These are phyloP conservation scores for Oryza coarctata DNA, from an alignment of 176 grass and related monocot species.

Conservation along the genomic window DNA sequence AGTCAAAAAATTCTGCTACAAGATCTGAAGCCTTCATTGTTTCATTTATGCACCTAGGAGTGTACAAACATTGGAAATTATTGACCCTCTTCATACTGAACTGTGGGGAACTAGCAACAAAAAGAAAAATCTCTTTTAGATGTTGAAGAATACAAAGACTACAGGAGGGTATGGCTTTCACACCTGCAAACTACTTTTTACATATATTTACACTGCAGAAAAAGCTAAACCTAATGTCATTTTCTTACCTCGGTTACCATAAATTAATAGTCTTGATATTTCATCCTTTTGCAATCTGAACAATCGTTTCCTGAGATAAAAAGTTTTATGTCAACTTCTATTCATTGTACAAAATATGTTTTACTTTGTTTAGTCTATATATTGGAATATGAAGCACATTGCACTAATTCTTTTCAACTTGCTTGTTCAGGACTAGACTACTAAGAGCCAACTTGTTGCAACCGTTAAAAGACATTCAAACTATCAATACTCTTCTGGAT, in stretches of 20 bases:
- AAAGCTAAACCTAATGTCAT: neutral
- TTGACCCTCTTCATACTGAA: conserved; percentile 89
- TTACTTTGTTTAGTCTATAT: conserved; percentile 6
- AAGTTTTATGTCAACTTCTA: conserved; percentile 5
- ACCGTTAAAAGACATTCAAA: conserved; percentile 87
- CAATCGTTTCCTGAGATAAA: neutral
- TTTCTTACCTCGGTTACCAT: conserved; percentile 6
- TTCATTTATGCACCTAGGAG: conserved; percentile 44
- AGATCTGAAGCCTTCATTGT: conserved; percentile 23
- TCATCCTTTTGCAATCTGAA: conserved; percentile 8
- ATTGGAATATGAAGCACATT: conserved; percentile 22
- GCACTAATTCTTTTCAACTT: conserved; percentile 20
- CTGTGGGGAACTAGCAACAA: conserved; percentile 78
- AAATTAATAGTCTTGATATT: conserved; percentile 19
- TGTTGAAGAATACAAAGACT: conserved; percentile 96
- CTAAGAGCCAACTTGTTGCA: conserved; percentile 94
- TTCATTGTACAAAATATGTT: neutral
- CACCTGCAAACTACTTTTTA: conserved; percentile 20
- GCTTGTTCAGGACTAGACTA: conserved; percentile 73
- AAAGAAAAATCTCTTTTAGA: conserved; percentile 97
- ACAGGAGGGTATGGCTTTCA: conserved; percentile 73
- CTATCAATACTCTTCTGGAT: conserved; percentile 86
- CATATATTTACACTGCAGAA: conserved; percentile 2
- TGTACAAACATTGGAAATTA: conserved; percentile 95
- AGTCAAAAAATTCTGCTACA: neutral